Conservation (phyloP, 2,329 filamentous ascomycete species). For the Acephala macrosclerotiorum region DNA sequence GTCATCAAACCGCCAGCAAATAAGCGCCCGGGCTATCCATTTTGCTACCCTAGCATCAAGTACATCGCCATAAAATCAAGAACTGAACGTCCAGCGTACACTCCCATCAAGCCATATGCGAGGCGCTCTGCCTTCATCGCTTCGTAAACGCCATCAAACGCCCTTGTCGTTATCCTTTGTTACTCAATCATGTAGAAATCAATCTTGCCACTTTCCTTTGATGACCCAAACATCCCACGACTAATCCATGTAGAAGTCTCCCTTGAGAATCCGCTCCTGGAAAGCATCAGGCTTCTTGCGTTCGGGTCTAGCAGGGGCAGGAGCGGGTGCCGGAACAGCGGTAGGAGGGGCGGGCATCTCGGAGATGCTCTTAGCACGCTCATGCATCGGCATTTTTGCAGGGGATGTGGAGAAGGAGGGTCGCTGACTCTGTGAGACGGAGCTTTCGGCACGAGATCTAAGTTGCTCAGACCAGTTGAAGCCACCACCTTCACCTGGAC, state of each 20-base stretch:
- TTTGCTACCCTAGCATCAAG: constrained; percentile 12
- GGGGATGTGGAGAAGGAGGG: constrained; percentile 61
- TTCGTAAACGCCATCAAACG: constrained; percentile 26
- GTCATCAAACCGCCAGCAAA: constrained; percentile 23
- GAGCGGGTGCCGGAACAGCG: constrained; percentile 52
- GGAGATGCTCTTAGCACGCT: constrained; percentile 74
- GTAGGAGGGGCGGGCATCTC: constrained; percentile 65
- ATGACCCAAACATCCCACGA: background rate
- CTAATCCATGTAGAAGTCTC: constrained; percentile 97
- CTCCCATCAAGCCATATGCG: constrained; percentile 12
- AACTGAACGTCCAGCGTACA: constrained; percentile 39
- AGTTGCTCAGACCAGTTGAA: constrained; percentile 98
- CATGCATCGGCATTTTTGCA: constrained; percentile 54
- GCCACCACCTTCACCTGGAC: constrained; percentile 85
- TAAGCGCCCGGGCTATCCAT: constrained; percentile 6
- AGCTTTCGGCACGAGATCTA: constrained; percentile 88
- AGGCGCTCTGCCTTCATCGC: constrained; percentile 19
- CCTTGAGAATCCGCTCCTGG: constrained; percentile 96
- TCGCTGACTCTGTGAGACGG: constrained; percentile 61
- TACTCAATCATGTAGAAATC: constrained; percentile 4
- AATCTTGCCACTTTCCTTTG: background rate
- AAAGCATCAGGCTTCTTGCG: constrained; percentile 85
- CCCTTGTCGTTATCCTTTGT: constrained; percentile 12
- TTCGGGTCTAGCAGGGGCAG: constrained; percentile 40
- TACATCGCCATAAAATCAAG: constrained; percentile 16